A percentile compares a stretch with the other conserved stretches of the same genome.
Evolutionary conservation across 768 basidiomycete genomes (phyloP).

Genomic region (Lactarius pseudohatsudake): DNA sequence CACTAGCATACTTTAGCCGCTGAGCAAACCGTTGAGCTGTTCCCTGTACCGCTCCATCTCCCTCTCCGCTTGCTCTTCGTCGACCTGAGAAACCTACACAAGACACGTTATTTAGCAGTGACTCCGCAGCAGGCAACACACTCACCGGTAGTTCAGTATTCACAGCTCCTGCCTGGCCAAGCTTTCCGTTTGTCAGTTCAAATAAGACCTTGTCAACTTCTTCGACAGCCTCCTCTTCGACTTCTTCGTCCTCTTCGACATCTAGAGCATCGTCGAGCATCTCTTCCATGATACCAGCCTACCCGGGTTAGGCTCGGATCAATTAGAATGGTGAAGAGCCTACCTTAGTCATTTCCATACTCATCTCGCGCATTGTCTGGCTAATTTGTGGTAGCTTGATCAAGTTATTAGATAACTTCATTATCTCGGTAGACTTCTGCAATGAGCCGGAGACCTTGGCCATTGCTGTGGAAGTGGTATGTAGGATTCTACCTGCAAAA

Average conservation of each 20-base stretch:
- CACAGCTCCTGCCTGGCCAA: conserved; percentile 81
- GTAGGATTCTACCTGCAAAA: neutral
- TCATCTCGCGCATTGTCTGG: conserved; percentile 95
- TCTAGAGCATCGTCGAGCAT: conserved; percentile 95
- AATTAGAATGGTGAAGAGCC: conserved; percentile 7
- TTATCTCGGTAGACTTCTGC: conserved; percentile 97
- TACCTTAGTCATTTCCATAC: conserved; percentile 99
- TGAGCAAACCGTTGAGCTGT: conserved; percentile 85
- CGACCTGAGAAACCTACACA: conserved; percentile 56
- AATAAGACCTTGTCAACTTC: conserved; percentile 97
- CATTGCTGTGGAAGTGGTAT: conserved; percentile 61
- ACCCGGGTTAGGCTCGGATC: conserved; percentile 17
- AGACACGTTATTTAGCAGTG: neutral
- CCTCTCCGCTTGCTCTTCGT: conserved; percentile 82
- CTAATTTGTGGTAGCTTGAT: conserved; percentile 91
- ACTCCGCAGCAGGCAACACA: conserved; percentile 25
- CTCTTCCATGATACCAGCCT: conserved; percentile 98
- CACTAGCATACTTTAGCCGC: conserved; percentile 41
- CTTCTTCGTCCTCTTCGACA: conserved; percentile 89
- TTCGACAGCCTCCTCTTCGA: conserved; percentile 94
- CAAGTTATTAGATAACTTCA: conserved; percentile 94
- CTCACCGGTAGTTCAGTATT: conserved; percentile 74
- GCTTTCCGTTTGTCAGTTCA: conserved; percentile 92
- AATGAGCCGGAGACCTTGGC: conserved; percentile 95
- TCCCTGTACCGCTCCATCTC: conserved; percentile 90